These are phyloP conservation scores for Tetradesmus lagerheimii DNA, from an alignment of 139 green algal genomes.

Conservation along the genomic window DNA sequence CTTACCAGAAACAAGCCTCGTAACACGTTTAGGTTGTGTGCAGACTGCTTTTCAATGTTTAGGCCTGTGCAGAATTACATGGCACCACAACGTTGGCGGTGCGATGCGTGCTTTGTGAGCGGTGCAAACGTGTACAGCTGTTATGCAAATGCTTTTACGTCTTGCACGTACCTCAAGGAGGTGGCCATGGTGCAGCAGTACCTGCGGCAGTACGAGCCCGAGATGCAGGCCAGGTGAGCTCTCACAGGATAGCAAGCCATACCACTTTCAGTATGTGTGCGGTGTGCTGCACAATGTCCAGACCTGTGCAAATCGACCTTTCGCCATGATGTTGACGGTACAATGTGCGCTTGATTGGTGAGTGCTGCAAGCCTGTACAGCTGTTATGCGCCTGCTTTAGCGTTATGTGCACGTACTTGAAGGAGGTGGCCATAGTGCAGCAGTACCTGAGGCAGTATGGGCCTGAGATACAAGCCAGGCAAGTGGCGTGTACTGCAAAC, in stretches of 20 bases:
- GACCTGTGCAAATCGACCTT: background rate
- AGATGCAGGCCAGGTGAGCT: conserved; percentile 66
- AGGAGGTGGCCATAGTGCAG: conserved; percentile 83
- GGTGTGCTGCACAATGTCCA: no score
- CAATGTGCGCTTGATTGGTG: background rate
- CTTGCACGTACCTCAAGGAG: no score
- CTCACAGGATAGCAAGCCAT: no score
- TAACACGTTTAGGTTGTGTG: no score
- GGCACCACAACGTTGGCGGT: background rate
- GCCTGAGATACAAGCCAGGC: conserved; percentile 68
- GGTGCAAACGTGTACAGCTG: no score
- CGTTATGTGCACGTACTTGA: conserved; percentile 77
- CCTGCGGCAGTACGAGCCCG: conserved; percentile 66
- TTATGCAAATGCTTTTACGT: no score
- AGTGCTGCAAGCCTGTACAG: background rate
- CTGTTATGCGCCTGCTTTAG: no score
- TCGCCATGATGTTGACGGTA: background rate
- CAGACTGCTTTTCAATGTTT: no score
- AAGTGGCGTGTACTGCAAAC: no score
- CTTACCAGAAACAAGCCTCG: no score
- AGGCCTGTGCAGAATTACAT: no score
- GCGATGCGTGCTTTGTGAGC: background rate
- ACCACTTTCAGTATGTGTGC: no score
- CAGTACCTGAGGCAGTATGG: conserved; percentile 66
- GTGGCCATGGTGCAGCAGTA: conserved; percentile 76